Evolutionary conservation across 1,284 basidiomycete species (phyloP).

Genomic region (Moesziomyces globuligerus): DNA sequence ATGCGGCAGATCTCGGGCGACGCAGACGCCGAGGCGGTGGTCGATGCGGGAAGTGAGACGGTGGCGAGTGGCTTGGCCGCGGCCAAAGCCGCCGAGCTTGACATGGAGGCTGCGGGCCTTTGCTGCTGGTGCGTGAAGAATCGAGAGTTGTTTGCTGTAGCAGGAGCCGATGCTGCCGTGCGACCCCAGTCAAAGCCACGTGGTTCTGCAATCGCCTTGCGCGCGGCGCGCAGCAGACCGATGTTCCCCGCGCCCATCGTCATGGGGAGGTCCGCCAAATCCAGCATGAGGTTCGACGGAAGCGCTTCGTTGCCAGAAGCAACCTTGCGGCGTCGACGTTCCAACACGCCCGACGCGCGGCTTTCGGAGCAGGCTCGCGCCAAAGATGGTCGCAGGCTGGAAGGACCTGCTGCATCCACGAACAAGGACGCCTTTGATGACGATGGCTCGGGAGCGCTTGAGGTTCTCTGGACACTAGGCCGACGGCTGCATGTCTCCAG

Average conservation of each 20-base stretch:
- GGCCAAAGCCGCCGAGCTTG: not conserved
- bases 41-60: slow-evolving; percentile 17
- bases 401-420: slow-evolving; percentile 15
- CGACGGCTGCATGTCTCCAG: slow-evolving; percentile 23
- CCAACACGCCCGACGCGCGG: slow-evolving; percentile 35
- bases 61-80: not conserved
- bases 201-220: slow-evolving; percentile 36
- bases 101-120: not conserved
- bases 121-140: slow-evolving; percentile 17
- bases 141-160: slow-evolving; percentile 10
- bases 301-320: slow-evolving; percentile 7
- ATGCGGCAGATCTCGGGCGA: slow-evolving; percentile 11
- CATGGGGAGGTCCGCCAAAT: slow-evolving; percentile 32
- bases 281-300: slow-evolving; percentile 35
- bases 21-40: slow-evolving; percentile 20
- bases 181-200: slow-evolving; percentile 45
- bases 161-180: slow-evolving; percentile 17
- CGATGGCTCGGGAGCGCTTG: slow-evolving; percentile 35
- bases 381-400: slow-evolving; percentile 19
- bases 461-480: slow-evolving; percentile 42
- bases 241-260: slow-evolving; percentile 41
- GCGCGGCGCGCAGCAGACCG: slow-evolving; percentile 37
- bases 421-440: slow-evolving; percentile 24
- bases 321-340: slow-evolving; percentile 31
- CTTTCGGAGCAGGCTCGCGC: slow-evolving; percentile 44